Conservation (phyloP, 805 yeast species). For the Starmerella ratchasimensis region DNA sequence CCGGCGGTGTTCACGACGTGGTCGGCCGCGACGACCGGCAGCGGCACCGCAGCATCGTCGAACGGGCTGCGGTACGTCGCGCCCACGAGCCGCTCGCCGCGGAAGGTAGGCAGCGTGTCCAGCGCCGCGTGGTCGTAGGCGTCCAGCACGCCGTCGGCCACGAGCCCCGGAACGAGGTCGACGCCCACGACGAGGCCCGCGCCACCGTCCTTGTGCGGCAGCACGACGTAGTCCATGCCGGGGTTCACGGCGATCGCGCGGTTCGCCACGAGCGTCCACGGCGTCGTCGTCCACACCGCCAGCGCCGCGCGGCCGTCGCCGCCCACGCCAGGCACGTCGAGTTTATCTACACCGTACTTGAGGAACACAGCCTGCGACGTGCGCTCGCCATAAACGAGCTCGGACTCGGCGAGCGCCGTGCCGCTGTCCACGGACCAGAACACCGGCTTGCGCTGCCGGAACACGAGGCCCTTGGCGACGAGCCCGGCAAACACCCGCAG, state of each 20-base stretch:
- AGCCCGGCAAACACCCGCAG: slow-evolving; percentile 53
- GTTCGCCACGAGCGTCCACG: slow-evolving; percentile 92
- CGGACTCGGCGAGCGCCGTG: slow-evolving; percentile 95
- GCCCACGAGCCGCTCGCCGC: slow-evolving; percentile 33
- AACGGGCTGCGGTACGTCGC: slow-evolving; percentile 46
- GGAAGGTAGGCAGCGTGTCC: slow-evolving; percentile 21
- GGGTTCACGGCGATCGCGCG: slow-evolving; percentile 64
- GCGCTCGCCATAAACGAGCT: slow-evolving; percentile 70
- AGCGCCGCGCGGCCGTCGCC: slow-evolving; percentile 6
- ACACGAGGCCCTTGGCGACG: slow-evolving; percentile 52
- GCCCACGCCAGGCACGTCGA: slow-evolving; percentile 2
- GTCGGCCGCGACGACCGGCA: slow-evolving; percentile 61
- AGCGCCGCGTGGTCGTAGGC: slow-evolving; percentile 11
- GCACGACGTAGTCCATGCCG: slow-evolving; percentile 41
- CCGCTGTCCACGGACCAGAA: slow-evolving; percentile 93
- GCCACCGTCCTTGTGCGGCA: slow-evolving; percentile 14
- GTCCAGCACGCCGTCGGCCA: slow-evolving; percentile 7
- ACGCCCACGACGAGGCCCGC: slow-evolving; percentile 46
- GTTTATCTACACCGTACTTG: slow-evolving; percentile 3
- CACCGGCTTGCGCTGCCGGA: slow-evolving; percentile 84
- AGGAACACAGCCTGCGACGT: slow-evolving; percentile 11
- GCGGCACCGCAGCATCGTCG: slow-evolving; percentile 37
- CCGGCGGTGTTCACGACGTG: slow-evolving; percentile 77
- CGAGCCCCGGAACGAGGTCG: slow-evolving; percentile 33
- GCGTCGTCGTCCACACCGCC: slow-evolving; percentile 91